These are phyloP conservation scores for Podospora australis DNA, from an alignment of 495 filamentous ascomycete genomes.

Conservation along the genomic window DNA sequence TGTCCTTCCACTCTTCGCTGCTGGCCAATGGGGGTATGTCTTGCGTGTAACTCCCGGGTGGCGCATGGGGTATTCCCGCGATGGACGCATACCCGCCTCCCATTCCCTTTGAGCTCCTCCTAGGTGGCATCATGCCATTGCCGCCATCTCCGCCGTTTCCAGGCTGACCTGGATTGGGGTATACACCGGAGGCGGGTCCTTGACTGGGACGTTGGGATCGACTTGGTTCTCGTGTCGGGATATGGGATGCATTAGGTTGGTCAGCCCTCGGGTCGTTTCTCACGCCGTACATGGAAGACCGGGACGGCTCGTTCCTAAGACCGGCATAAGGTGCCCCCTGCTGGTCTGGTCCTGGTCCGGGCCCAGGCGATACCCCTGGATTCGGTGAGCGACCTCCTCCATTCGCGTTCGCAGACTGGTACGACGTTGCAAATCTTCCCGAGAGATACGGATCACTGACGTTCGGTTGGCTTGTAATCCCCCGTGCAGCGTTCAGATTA, in stretches of 20 bases:
- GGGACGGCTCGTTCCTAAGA: constrained; percentile 59
- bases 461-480: constrained; percentile 29
- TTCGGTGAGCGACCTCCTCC: constrained; percentile 7
- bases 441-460: constrained; percentile 42
- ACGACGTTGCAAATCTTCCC: constrained; percentile 29
- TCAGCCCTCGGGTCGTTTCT: constrained; percentile 57
- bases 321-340: constrained; percentile 40
- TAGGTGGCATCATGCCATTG: constrained; percentile 55
- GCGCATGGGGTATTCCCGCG: constrained; percentile 31
- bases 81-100: constrained; percentile 41
- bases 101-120: constrained; percentile 61
- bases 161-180: constrained; percentile 30
- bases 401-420: constrained; percentile 25
- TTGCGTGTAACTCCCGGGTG: constrained; percentile 47
- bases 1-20: constrained; percentile 94
- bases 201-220: constrained; percentile 59
- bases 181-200: no score
- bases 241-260: constrained; percentile 55
- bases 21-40: constrained; percentile 62
- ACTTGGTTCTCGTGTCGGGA: constrained; percentile 62
- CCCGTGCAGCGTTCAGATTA: constrained; percentile 25
- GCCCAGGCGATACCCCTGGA: constrained; percentile 3
- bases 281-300: constrained; percentile 52
- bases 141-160: constrained; percentile 46
- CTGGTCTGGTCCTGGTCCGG: constrained; percentile 26